Conservation (phyloP, 306 rosid species). For the Quillaja saponaria region DNA sequence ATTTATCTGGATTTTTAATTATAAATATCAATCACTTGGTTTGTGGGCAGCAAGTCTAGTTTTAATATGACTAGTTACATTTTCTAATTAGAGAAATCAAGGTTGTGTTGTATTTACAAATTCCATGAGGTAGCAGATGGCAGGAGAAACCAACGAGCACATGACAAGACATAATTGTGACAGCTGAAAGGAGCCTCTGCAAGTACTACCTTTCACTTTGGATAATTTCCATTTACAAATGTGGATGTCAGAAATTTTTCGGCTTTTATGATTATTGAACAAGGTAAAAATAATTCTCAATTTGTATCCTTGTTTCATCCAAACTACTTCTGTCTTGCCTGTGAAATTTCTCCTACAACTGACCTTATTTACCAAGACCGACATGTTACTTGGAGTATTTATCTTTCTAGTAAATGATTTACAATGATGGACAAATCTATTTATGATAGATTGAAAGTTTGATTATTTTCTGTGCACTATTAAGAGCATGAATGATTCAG, state of each 20-base stretch:
- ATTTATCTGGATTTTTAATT: background rate
- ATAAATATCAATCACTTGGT: background rate
- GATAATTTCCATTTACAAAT: background rate
- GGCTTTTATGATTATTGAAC: constrained; percentile 24
- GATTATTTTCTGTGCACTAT: too few species aligned
- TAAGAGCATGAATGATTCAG: too few species aligned
- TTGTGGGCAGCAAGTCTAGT: background rate
- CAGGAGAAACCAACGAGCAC: constrained; percentile 17
- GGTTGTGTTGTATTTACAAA: background rate
- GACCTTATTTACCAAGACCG: background rate
- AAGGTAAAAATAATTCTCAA: background rate
- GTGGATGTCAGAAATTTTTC: constrained; percentile 51
- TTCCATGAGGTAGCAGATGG: background rate
- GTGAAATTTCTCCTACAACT: too few species aligned
- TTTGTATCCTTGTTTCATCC: background rate
- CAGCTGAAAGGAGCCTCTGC: constrained; percentile 40
- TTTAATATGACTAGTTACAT: background rate
- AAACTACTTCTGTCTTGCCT: constrained; percentile 7
- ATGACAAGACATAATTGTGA: constrained; percentile 27
- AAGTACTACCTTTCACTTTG: constrained; percentile 9
- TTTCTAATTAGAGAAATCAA: background rate
- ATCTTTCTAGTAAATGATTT: too few species aligned
- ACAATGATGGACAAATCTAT: too few species aligned
- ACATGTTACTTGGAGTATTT: too few species aligned
- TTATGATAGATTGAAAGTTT: too few species aligned